Base-by-base conservation (phyloP, 2,329 filamentous ascomycete genomes). In the Herpotrichia juniperi region DNA sequence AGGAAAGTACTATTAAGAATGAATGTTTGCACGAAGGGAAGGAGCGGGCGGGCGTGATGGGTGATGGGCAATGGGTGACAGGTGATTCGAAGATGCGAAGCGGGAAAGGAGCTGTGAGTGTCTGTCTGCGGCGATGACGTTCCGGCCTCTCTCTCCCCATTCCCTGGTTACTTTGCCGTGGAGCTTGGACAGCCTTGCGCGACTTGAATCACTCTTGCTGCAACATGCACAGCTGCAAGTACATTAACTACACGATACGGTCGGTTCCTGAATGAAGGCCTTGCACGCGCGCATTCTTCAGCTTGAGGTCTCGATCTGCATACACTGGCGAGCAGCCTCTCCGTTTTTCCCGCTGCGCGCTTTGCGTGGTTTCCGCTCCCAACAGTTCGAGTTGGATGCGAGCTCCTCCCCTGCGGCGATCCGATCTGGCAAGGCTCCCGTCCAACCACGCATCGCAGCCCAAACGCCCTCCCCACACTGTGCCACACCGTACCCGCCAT, bases 361-460 rank as follows among this genome's bases (percentile, higher is more conserved):
- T n/a, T 37, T 37, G 31, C n/a, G 31, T 12, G 26, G 7, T 34
- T 34, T n/a, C n/a, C n/a, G n/a, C n/a, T n/a, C n/a, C n/a, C n/a
- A n/a, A n/a, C n/a, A n/a, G n/a, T n/a, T n/a, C n/a, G n/a, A n/a
- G n/a, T n/a, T n/a, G n/a, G n/a, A n/a, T n/a, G n/a, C n/a, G n/a
- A n/a, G n/a, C 31, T 34, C 31, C 34, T 37, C 14, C 34, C 34
- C 34, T 37, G 34, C 34, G 34, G 34, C 34, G 34, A 37, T 37
- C 34, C n/a, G 14, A 37, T 37, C 34, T 37, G 6, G 17, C 17
- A 37, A 12, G n/a, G n/a, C 9, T 34, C 31, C n/a, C 31, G 17
- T 37, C 34, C 17, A 37, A 34, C n/a, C 8, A 34, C 31, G 9
- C 31, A 34, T 21, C 34, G 16, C 34, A 19, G 6, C 34, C 34